These are phyloP conservation scores for Dipodascus geniculatus DNA, from an alignment of 805 yeast species.

Conservation along the genomic window DNA sequence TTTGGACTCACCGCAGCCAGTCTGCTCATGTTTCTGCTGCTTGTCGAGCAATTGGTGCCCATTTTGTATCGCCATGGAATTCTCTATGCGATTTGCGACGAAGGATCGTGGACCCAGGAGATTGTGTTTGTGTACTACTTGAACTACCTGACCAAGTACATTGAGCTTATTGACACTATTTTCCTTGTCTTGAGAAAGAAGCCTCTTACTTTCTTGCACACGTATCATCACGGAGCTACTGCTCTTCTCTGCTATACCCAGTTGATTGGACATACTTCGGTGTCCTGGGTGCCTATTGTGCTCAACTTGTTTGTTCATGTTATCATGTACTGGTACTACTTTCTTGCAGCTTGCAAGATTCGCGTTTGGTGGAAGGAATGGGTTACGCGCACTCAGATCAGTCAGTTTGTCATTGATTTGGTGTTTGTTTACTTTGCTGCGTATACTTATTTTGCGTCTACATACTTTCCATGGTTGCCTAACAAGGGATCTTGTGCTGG, in stretches of 20 bases:
- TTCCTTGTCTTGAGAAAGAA: constrained; percentile 87
- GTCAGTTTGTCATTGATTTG: constrained; percentile 84
- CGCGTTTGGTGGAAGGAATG: constrained; percentile 99
- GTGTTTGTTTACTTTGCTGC: constrained; percentile 89
- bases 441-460: constrained; percentile 74
- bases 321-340: constrained; percentile 96
- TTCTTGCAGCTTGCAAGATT: constrained; percentile 82
- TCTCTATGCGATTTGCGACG: constrained; percentile 71
- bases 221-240: constrained; percentile 97
- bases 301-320: constrained; percentile 89
- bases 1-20: constrained; percentile 60
- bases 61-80: constrained; percentile 63
- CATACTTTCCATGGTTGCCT: constrained; percentile 58
- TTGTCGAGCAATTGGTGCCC: constrained; percentile 79
- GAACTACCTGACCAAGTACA: constrained; percentile 80
- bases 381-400: constrained; percentile 93
- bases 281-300: constrained; percentile 89
- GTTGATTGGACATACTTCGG: constrained; percentile 78
- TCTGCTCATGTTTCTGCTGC: constrained; percentile 49
- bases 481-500: constrained; percentile 82
- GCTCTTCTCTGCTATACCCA: constrained; percentile 91
- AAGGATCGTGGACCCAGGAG: constrained; percentile 70
- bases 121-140: constrained; percentile 78
- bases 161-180: constrained; percentile 84
- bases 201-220: constrained; percentile 83